Evolutionary conservation across 2,329 filamentous ascomycete species (phyloP), one percentile per base, ranked within the genome.

Genomic region (Aspergillus awamori): DNA sequence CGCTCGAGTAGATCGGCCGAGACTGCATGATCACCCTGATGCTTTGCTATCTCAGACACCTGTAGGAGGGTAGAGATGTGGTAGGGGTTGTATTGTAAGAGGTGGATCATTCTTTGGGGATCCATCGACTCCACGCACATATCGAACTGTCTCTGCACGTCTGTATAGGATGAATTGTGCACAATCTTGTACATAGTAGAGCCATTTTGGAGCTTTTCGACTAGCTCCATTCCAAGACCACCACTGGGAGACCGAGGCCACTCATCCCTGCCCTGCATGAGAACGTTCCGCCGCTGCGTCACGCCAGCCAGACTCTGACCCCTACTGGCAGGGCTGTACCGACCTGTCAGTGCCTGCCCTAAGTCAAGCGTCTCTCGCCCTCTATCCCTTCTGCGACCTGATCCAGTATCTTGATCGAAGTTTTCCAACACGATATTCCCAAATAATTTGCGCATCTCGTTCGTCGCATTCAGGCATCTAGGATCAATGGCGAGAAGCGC

Each of bases 11-110:
- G 84, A 70, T 98, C 93, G 3, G 92, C 89, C 0, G 94, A 89
- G 4, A 95, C 86, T 1, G 93, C 87, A 74, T 93, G 89, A 72
- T 98, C 95, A 57, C 92, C 87, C 72, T 97, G 92, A 67, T 97
- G 91, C 74, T 95, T 94, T 11, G 93, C 93, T 53, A 98, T 90
- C 73, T 92, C 92, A 63, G 92, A 96, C 28, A 96, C 93, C 74
- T 97, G 93, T 22, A 98, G 87, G n/a, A 98, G 84, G 2, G 92
- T 93, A 1, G 92, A 95, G 67, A 98, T 89, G 73, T 98, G 93
- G 74, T 97, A 98, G 3, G 94, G 91, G 69, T 92, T 88, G 67
- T 83, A 82, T 63, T 87, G 84, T 2, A 98, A 81, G 55, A 95
- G 85, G 38, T 88, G 81, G 45, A 98, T 87, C 79, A 99, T 86